A percentile compares a stretch with the other conserved stretches of the same genome.
Conservation (phyloP, 768 basidiomycete genomes). For the Tricholoma terreum region DNA sequence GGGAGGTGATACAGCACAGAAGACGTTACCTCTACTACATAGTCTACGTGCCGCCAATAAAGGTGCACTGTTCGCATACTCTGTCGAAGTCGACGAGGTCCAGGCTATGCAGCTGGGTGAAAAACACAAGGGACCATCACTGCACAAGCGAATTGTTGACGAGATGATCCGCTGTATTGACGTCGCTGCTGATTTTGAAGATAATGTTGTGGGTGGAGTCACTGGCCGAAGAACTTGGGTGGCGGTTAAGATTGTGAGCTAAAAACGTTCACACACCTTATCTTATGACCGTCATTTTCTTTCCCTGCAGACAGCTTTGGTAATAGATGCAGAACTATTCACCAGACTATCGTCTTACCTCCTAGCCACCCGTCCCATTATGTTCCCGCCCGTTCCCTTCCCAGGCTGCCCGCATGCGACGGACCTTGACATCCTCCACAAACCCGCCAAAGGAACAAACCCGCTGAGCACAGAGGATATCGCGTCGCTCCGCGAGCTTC, state of each 20-base stretch:
- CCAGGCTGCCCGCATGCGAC: slow-evolving; percentile 63
- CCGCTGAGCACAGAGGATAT: slow-evolving; percentile 56
- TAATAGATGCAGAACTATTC: slow-evolving; percentile 61
- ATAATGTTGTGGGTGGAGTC: slow-evolving; percentile 27
- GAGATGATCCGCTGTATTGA: slow-evolving; percentile 80
- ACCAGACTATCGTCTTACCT: slow-evolving; percentile 61
- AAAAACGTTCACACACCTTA: slow-evolving; percentile 1
- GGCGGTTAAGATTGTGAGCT: slow-evolving; percentile 74
- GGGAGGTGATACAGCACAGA: slow-evolving; percentile 78
- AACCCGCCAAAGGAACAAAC: neutral
- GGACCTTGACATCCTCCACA: slow-evolving; percentile 54
- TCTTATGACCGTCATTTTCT: neutral
- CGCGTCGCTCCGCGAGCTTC: slow-evolving; percentile 54
- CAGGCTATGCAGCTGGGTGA: slow-evolving; percentile 35
- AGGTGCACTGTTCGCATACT: slow-evolving; percentile 78
- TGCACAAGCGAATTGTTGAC: slow-evolving; percentile 62
- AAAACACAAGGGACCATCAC: slow-evolving; percentile 23
- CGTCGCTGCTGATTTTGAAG: slow-evolving; percentile 80
- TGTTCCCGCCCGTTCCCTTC: slow-evolving; percentile 46
- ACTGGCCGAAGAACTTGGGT: slow-evolving; percentile 68
- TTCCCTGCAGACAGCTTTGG: slow-evolving; percentile 55
- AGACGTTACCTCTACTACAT: slow-evolving; percentile 61
- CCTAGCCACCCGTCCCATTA: slow-evolving; percentile 35
- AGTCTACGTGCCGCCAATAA: slow-evolving; percentile 63
- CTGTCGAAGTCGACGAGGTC: slow-evolving; percentile 75